Conservation (phyloP, 2,329 filamentous ascomycete species). For the Nemania bipapillata region DNA sequence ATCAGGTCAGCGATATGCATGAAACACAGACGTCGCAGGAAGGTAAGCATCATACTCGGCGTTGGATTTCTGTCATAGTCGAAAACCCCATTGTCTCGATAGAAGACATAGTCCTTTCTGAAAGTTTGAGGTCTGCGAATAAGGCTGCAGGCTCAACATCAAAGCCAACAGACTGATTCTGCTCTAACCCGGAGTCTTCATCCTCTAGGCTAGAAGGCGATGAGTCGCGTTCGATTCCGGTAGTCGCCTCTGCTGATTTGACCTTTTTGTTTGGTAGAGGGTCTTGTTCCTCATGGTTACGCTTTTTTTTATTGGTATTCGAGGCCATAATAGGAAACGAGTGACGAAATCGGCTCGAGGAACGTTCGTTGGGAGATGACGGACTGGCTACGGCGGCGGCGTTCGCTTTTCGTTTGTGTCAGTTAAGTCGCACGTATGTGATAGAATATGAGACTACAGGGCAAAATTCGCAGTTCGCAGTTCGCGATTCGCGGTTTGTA, state of each 20-base stretch:
- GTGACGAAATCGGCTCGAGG: background rate
- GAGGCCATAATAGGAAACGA: background rate
- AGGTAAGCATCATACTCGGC: slow-evolving; percentile 75
- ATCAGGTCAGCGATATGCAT: background rate
- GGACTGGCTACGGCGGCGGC: background rate
- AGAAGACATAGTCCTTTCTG: slow-evolving; percentile 88
- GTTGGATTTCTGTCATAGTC: slow-evolving; percentile 95
- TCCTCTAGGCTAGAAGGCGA: background rate
- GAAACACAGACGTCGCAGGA: slow-evolving; percentile 62
- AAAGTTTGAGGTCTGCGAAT: slow-evolving; percentile 77
- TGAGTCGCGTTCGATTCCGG: background rate
- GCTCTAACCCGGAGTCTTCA: background rate
- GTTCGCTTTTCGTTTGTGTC: background rate
- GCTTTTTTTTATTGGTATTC: slow-evolving; percentile 4
- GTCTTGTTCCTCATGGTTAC: slow-evolving; percentile 2
- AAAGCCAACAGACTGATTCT: background rate
- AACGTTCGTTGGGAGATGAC: background rate
- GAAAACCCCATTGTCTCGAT: slow-evolving; percentile 86
- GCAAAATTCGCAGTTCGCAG: background rate
- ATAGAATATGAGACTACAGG: background rate
- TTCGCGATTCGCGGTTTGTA: background rate
- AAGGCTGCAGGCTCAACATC: background rate
- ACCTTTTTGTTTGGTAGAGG: background rate
- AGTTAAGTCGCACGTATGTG: background rate
- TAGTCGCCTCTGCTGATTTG: background rate